A percentile compares a stretch with the other conserved stretches of the same genome.
Conservation (phyloP, 345 rosid species). For the Corymbia maculata region DNA sequence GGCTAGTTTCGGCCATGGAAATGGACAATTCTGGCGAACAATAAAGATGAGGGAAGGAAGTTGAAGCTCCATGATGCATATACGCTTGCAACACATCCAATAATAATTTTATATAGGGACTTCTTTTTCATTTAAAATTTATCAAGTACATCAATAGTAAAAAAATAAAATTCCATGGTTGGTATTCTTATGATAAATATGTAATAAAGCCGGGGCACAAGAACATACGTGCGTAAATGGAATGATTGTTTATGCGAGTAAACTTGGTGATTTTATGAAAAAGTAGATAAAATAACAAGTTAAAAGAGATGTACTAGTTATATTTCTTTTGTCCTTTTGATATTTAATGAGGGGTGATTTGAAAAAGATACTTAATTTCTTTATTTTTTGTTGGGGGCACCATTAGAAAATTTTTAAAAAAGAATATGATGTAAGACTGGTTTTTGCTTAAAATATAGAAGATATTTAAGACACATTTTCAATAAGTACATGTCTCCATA, state of each 20-base stretch:
- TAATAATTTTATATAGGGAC: neutral
- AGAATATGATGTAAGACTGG: neutral
- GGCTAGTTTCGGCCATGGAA: neutral
- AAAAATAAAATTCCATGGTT: neutral
- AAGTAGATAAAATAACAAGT: neutral
- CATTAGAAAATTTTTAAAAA: neutral
- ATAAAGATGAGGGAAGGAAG: neutral
- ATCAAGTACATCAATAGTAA: neutral
- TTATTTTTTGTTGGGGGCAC: neutral
- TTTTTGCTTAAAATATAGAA: neutral
- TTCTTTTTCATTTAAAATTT: neutral
- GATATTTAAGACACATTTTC: neutral
- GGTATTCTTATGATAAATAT: neutral
- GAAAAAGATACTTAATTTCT: neutral
- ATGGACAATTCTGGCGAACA: neutral
- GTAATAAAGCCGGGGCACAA: neutral
- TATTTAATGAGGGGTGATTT: neutral
- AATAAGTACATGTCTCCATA: neutral
- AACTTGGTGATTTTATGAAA: neutral
- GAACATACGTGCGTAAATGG: neutral
- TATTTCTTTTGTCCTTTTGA: neutral
- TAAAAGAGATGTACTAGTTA: neutral
- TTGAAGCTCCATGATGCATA: neutral
- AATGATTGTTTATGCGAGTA: neutral
- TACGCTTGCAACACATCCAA: neutral